These are phyloP conservation scores for Zygnema cylindricum DNA, from an alignment of 139 green algal genomes.

Conservation along the genomic window DNA sequence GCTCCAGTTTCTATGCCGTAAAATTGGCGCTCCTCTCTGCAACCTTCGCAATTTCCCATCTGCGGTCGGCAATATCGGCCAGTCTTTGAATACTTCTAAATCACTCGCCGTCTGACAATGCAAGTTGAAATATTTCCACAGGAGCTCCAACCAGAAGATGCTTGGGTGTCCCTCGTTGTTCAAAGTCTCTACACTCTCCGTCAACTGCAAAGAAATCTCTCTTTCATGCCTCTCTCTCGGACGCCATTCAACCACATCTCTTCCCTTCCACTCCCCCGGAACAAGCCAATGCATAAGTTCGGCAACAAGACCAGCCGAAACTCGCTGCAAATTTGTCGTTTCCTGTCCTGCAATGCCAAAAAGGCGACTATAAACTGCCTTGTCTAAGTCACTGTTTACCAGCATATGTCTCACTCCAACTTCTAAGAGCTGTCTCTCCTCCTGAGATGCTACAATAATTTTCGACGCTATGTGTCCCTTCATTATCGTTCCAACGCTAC, in stretches of 20 bases:
- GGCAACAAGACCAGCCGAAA: slow-evolving; percentile 58
- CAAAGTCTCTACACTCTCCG: neutral
- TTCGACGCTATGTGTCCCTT: neutral
- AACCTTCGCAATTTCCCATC: slow-evolving; percentile 61
- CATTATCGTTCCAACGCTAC: slow-evolving; percentile 53
- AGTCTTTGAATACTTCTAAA: slow-evolving; percentile 39
- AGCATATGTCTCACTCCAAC: slow-evolving; percentile 5
- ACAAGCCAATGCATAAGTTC: slow-evolving; percentile 66
- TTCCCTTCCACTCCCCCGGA: slow-evolving; percentile 64
- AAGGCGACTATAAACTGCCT: neutral
- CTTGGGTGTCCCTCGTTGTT: slow-evolving; percentile 22
- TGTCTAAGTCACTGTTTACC: slow-evolving; percentile 17
- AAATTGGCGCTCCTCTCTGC: neutral
- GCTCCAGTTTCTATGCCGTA: slow-evolving; percentile 66
- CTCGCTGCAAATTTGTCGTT: slow-evolving; percentile 49
- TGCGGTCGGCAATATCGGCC: slow-evolving; percentile 72
- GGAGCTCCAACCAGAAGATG: slow-evolving; percentile 28
- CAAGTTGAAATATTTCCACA: slow-evolving; percentile 60
- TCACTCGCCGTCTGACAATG: neutral
- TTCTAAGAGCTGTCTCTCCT: slow-evolving; percentile 17
- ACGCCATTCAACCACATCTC: slow-evolving; percentile 48
- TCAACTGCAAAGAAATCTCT: too few species aligned
- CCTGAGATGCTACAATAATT: slow-evolving; percentile 1
- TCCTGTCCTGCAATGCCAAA: neutral
- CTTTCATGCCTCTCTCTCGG: neutral